These are phyloP conservation scores for Acacia concinna DNA, from an alignment of 331 rosid species.

Conservation along the genomic window DNA sequence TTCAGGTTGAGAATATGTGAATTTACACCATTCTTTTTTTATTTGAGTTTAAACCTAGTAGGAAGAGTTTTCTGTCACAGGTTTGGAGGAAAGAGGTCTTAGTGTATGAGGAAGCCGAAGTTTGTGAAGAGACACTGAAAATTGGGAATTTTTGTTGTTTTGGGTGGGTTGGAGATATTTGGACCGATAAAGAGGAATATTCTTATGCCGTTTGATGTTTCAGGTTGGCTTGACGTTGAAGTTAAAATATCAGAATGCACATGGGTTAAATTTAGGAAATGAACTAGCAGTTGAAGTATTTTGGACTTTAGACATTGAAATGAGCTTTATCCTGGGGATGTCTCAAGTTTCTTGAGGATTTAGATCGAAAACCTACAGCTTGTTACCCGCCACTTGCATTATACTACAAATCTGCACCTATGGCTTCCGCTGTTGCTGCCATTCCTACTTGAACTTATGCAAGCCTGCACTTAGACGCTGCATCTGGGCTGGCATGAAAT, in stretches of 20 bases:
- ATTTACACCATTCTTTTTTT: neutral
- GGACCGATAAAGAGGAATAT: neutral
- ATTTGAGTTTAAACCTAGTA: neutral
- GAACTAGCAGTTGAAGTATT: neutral
- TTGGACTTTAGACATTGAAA: neutral
- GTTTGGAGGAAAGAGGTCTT: neutral
- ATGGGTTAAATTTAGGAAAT: neutral
- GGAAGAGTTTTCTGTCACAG: neutral
- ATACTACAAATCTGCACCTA: neutral
- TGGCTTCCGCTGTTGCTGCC: neutral
- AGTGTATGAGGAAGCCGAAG: neutral
- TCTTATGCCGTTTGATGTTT: neutral
- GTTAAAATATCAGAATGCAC: neutral
- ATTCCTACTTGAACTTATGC: neutral
- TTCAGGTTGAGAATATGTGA: neutral
- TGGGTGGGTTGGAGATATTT: neutral
- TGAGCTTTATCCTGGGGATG: neutral
- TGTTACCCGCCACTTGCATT: neutral
- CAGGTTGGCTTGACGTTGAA: neutral
- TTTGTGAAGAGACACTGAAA: neutral
- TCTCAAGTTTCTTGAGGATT: neutral
- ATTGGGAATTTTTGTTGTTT: neutral
- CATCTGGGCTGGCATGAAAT: neutral
- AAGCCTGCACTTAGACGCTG: neutral
- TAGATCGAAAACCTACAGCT: neutral